Conservation (phyloP, 192 early-diverging fungal species). For the Irineochytrium annulatum region DNA sequence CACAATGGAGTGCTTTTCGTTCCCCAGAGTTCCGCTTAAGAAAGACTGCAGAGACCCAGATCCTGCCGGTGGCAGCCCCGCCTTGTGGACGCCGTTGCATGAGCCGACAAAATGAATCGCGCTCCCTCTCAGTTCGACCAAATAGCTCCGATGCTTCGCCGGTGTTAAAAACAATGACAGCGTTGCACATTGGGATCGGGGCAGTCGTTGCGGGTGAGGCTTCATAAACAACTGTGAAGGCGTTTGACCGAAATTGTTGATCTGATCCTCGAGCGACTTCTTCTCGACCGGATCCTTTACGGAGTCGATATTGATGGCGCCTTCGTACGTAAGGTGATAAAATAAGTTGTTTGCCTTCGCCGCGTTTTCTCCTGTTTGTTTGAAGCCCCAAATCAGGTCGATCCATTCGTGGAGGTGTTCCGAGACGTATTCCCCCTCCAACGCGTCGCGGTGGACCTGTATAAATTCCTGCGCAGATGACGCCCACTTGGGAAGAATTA, state of each 20-base stretch:
- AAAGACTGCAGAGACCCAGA: too few species aligned
- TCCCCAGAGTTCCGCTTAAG: background rate
- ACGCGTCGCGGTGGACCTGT: constrained; percentile 70
- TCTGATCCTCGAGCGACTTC: constrained; percentile 85
- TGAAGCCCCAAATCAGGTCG: constrained; percentile 94
- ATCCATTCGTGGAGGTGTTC: constrained; percentile 89
- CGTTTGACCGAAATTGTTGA: constrained; percentile 97
- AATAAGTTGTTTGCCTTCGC: constrained; percentile 88
- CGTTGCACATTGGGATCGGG: background rate
- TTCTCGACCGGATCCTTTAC: constrained; percentile 87
- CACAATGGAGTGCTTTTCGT: background rate
- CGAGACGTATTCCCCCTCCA: constrained; percentile 80
- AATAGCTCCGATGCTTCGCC: constrained; percentile 21
- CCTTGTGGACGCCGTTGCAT: background rate
- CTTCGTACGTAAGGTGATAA: constrained; percentile 94
- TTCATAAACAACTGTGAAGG: constrained; percentile 82
- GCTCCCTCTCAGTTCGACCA: constrained; percentile 18
- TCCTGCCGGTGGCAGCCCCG: too few species aligned
- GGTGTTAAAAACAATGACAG: constrained; percentile 23
- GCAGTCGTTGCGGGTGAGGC: constrained; percentile 68
- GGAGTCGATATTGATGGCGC: constrained; percentile 87
- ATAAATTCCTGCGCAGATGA: constrained; percentile 76
- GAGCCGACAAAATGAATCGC: background rate
- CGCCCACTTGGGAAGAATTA: constrained; percentile 86
- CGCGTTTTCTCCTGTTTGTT: constrained; percentile 84